Evolutionary conservation across 257 asterid species (phyloP), one percentile per base, ranked within the genome.

Genomic region (Ilex asprella): DNA sequence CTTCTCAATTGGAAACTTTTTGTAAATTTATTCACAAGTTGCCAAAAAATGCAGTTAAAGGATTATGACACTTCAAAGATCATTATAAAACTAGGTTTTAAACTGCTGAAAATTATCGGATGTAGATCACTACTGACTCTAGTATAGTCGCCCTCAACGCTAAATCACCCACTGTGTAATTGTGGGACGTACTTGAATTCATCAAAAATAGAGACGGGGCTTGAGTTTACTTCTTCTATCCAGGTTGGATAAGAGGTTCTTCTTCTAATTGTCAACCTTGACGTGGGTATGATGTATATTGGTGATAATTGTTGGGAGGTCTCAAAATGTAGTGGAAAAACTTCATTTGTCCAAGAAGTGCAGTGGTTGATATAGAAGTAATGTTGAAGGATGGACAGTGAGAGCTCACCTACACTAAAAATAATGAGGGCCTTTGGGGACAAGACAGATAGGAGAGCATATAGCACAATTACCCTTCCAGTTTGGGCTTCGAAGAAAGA

Each of bases 351-450:
- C 31, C 55, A 47, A 67, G 62, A 59, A 31, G 7, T 59, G 44
- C 12, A 35, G 67, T 65, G 79, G 74, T 79, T 78, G 65, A 53
- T 61, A 32, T 64, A 51, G 43, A 76, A 79, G 81, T 46, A 51
- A 64, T 54, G 27, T 71, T 59, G 56, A 66, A 14, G 65, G 51
- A 61, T 65, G 64, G 91, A 79, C 69, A 77, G 71, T 65, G 71
- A 85, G 58, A 69, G 58, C 67, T 81, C 65, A 84, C 85, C 91
- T 59, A 79, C 79, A 63, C 58, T 56, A 15, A 32, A 54, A 61
- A n/a, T 67, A 68, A 46, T 46, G 66, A 76, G 78, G 81, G 81
- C 70, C 88, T 79, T 84, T 72, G n/a, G n/a, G 52, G 13, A 3
- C 52, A 46, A 46, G 13, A 2, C 15, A 10, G 13, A 14, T 70